Base-by-base conservation (phyloP, 2,329 filamentous ascomycete species). In the Ophiostoma novo-ulmi region DNA sequence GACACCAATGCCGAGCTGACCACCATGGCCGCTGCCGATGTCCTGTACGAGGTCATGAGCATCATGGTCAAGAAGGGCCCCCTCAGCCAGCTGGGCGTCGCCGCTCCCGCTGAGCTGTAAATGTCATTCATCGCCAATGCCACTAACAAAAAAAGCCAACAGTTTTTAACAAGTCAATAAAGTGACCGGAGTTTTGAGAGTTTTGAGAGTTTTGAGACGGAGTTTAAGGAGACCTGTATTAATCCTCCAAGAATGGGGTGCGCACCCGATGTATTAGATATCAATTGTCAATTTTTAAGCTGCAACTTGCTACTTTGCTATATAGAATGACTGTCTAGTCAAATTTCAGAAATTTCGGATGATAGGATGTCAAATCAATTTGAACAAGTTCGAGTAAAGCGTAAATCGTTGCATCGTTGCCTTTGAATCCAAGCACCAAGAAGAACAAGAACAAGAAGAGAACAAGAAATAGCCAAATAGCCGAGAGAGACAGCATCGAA, bases 21-120 rank as follows among this genome's bases (percentile, higher is more conserved):
- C 0, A 91, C 89, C n/a, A 91, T 91, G 88, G 88, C 88, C 0
- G 88, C 89, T 2, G 89, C 89, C 5, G 79, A 93, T 78, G 86
- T 87, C 0, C 80, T 94, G 26, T 94, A 90, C 76, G 91, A 94
- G 79, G 87, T 94, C 67, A 91, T 93, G 86, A 91, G 87, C 14
- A 84, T 94, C 72, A 94, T 93, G 91, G 90, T 93, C 20, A 92
- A 93, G 84, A 89, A 88, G 75, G 91, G 91, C 0, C 89, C 90
- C 0, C 80, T 92, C 73, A 89, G 85, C 75, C n/a, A 68, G 35
- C 35, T 58, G 61, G 58, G 20, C 13, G 17, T 31, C 36, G 65
- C 41, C n/a, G 65, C 65, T 63, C 26, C 58, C n/a, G n/a, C 65
- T n/a, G 65, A 67, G 65, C 39, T 67, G 65, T 67, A 67, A 67